Evolutionary conservation across 2,329 filamentous ascomycete species (phyloP).

Genomic region (Nannizzia gypsea): DNA sequence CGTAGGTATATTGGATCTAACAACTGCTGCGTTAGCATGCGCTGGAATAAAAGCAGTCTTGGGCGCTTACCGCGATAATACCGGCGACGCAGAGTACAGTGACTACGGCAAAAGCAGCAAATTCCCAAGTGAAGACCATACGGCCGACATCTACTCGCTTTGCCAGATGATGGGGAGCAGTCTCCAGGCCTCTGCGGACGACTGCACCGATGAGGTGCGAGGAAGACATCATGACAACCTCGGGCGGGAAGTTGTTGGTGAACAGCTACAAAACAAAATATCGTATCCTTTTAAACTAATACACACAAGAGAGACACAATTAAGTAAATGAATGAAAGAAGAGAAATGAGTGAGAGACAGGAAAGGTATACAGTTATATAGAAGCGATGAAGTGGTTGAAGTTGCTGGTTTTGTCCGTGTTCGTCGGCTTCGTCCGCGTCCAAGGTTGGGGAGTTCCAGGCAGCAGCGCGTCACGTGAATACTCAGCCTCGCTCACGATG

Average conservation of each 20-base stretch:
- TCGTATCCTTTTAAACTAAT: background rate
- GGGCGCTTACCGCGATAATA: conserved; percentile 21
- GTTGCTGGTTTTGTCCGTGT: no score
- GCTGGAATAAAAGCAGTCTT: background rate
- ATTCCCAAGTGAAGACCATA: conserved; percentile 20
- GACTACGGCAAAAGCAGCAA: conserved; percentile 22
- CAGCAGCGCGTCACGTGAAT: background rate
- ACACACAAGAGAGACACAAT: no score
- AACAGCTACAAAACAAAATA: background rate
- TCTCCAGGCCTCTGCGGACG: conserved; percentile 28
- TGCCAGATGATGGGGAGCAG: conserved; percentile 14
- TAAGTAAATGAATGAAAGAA: no score
- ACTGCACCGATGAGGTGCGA: conserved; percentile 12
- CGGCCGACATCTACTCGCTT: conserved; percentile 13
- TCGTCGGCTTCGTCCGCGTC: no score
- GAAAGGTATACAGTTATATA: no score
- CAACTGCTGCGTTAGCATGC: background rate
- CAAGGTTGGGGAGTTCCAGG: background rate
- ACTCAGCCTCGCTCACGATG: background rate
- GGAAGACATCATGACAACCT: background rate
- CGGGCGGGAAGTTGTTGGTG: background rate
- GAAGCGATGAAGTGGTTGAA: no score
- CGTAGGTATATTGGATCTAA: conserved; percentile 47
- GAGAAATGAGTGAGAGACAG: no score
- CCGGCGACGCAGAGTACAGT: conserved; percentile 17